Base-by-base conservation (phyloP, 371 early-diverging fungal genomes). In the Apophysomyces variabilis region DNA sequence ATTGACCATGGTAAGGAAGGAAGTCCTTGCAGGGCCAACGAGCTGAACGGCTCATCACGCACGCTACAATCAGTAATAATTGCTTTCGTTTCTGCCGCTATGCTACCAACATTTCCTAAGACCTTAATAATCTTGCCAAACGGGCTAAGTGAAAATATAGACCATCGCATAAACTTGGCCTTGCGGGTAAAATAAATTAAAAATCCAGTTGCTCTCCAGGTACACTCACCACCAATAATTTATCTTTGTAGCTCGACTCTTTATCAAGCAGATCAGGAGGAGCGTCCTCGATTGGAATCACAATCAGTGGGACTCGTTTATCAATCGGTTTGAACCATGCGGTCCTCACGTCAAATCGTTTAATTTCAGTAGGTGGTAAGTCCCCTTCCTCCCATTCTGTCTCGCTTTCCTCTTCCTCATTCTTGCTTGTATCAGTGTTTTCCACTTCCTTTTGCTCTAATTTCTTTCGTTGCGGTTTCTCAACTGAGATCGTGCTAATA, bases 281-380 rank as follows among this genome's bases (percentile, higher is more conserved):
- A 0, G 85, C 87, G 6, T 82, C 59, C 9, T 72, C 72, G 21
- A 73, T 50, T 5, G 85, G 81, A 21, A 92, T 78, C 5, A 80
- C 75, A 60, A 93, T 73, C 12, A 85, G 64, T 0, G 92, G 93
- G 12, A 80, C 68, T 0, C 89, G 84, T n/a, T 74, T 73, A 69
- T 91, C 90, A 13, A 74, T 77, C 3, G 92, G 90, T 62, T 76
- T 83, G 71, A 92, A 90, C 89, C 89, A 90, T n/a, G 63, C 66
- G 7, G 62, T 35, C 21, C 41, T 59, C 11, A 58, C 37, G 57
- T 68, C 8, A 38, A 64, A 6, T 58, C 36, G 46, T 54, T 50
- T 50, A 21, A 21, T 50, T 21, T 50, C 54, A 21, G 45, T 7
- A 45, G 50, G 32, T 7, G n/a, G 32, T 60, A 37, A 11, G 43